Percentiles rank a stretch among this genome's conserved stretches.
phyloP scores from a whole-genome alignment of 768 basidiomycete genomes.

The Boletus tomentosulus region DNA sequence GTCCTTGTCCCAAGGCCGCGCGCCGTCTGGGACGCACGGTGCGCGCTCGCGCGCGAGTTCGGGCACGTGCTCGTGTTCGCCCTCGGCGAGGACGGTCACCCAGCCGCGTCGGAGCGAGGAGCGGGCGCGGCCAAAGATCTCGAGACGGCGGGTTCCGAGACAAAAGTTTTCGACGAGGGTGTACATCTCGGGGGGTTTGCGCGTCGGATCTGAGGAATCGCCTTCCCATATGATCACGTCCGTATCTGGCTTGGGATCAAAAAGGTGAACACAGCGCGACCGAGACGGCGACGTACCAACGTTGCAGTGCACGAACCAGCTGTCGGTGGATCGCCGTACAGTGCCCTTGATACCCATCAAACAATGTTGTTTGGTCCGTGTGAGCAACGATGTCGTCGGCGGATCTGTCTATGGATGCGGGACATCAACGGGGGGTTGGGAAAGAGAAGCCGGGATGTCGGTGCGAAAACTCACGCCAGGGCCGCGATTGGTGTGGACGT shows the following conservation, averaged over 20 bases:
- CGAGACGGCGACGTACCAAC: constrained; percentile 56
- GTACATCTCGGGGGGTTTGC: constrained; percentile 94
- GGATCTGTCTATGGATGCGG: constrained; percentile 60
- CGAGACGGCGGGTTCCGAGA: constrained; percentile 85
- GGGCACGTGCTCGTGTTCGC: constrained; percentile 52
- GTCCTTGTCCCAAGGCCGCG: constrained; percentile 54
- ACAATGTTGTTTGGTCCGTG: constrained; percentile 93
- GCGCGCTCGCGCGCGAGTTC: constrained; percentile 29
- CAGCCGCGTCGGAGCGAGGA: constrained; percentile 80
- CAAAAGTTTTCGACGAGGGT: constrained; percentile 97
- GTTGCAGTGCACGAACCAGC: constrained; percentile 98
- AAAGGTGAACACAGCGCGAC: neutral
- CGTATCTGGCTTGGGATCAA: constrained; percentile 54
- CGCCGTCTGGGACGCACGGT: constrained; percentile 24
- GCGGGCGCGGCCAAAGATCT: constrained; percentile 74
- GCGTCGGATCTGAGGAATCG: constrained; percentile 75
- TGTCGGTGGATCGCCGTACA: constrained; percentile 89
- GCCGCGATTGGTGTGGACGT: constrained; percentile 63
- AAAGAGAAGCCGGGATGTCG: neutral
- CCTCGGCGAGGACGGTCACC: constrained; percentile 78
- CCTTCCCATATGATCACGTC: constrained; percentile 97
- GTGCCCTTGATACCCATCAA: constrained; percentile 97
- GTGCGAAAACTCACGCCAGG: constrained; percentile 56
- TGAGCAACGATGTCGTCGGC: constrained; percentile 80
- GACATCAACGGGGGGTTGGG: constrained; percentile 1